Conservation (phyloP, 106 monocot genomes). For the Phalaenopsis equestris region DNA sequence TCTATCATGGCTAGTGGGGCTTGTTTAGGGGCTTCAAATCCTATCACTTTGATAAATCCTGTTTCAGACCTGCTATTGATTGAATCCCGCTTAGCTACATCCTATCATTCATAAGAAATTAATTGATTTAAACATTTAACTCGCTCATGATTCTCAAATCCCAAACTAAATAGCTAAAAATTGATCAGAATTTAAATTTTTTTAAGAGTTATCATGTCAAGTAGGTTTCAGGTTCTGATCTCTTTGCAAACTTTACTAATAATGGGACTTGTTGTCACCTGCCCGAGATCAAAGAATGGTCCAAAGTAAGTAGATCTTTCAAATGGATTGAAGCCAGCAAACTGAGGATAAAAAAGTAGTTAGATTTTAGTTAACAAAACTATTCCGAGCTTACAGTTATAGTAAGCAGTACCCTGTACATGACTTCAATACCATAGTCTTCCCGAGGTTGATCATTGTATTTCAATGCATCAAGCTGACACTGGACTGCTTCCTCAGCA, state of each 20-base stretch:
- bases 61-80: too few relatives aligned
- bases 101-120: too few relatives aligned
- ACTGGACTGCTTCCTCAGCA: conserved; percentile 81
- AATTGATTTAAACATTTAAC: too few relatives aligned
- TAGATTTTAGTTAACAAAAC: conserved; percentile 3
- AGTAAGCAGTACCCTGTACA: conserved; percentile 66
- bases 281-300: conserved; percentile 81
- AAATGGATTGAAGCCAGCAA: conserved; percentile 96
- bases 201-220: too few relatives aligned
- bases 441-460: conserved; percentile 83
- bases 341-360: conserved; percentile 33
- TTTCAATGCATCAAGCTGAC: conserved; percentile 81
- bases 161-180: too few relatives aligned
- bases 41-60: too few relatives aligned
- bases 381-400: not conserved
- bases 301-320: conserved; percentile 93
- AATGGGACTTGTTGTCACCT: conserved; percentile 24
- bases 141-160: too few relatives aligned
- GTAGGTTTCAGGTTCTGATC: too few relatives aligned
- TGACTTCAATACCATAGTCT: conserved; percentile 91
- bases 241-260: not conserved
- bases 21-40: too few relatives aligned
- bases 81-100: too few relatives aligned
- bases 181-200: too few relatives aligned
- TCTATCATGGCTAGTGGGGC: not conserved